phyloP scores from a whole-genome alignment of 148 eudicot genomes.

The Dysphania ambrosioides region DNA sequence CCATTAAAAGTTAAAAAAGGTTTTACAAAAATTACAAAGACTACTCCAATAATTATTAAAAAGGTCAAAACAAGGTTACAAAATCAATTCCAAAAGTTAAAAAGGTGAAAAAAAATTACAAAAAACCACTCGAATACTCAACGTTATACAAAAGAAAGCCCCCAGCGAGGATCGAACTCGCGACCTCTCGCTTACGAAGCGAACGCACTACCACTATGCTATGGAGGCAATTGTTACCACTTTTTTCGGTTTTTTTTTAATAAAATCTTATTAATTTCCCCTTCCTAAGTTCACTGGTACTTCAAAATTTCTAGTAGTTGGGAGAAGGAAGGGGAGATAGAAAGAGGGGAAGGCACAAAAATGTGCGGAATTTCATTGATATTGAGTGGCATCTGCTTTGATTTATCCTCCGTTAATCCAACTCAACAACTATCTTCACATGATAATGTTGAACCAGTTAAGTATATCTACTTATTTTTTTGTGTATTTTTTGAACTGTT shows the following conservation, averaged over 20 bases:
- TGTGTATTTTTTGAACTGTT: background rate
- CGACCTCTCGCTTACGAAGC: slow-evolving; percentile 68
- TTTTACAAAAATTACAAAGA: too few relatives aligned
- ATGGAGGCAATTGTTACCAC: slow-evolving; percentile 32
- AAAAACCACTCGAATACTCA: too few relatives aligned
- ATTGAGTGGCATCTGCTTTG: slow-evolving; percentile 49
- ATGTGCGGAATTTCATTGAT: slow-evolving; percentile 92
- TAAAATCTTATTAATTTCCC: background rate
- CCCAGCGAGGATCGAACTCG: slow-evolving; percentile 64
- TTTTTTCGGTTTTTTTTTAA: background rate
- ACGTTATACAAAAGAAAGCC: too few relatives aligned
- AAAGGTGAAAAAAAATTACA: too few relatives aligned
- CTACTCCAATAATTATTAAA: too few relatives aligned
- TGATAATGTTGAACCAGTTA: slow-evolving; percentile 41
- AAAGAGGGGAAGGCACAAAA: slow-evolving; percentile 10
- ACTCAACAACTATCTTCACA: slow-evolving; percentile 18
- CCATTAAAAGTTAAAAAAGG: too few relatives aligned
- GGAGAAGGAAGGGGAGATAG: slow-evolving; percentile 4
- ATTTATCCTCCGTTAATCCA: slow-evolving; percentile 19
- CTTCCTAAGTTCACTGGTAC: background rate
- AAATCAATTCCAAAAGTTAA: too few relatives aligned
- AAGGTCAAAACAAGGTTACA: too few relatives aligned
- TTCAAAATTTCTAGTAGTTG: background rate
- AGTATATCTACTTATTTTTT: background rate
- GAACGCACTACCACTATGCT: slow-evolving; percentile 77